Percentiles rank a stretch among this genome's conserved stretches.
These are phyloP conservation scores for Naganishia vaughanmartiniae DNA, from an alignment of 768 basidiomycete species.

Conservation along the genomic window DNA sequence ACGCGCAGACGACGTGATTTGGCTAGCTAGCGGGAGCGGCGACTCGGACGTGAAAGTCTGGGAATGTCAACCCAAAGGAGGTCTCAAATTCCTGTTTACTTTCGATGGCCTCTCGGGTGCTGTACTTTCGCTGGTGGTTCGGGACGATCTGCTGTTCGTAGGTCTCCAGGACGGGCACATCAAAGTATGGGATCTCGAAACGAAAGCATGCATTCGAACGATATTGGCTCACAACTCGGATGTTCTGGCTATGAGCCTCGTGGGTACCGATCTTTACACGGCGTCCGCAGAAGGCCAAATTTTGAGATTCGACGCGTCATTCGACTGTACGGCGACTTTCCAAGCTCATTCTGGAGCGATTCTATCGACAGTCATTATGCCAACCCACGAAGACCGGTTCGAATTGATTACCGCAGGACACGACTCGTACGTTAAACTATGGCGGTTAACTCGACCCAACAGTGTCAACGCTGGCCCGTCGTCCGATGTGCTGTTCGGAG, in stretches of 20 bases:
- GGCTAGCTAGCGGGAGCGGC: constrained; percentile 80
- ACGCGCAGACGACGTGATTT: constrained; percentile 48
- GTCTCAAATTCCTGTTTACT: constrained; percentile 36
- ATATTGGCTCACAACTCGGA: constrained; percentile 84
- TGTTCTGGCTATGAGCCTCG: constrained; percentile 72
- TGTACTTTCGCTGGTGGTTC: constrained; percentile 71
- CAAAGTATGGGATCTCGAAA: constrained; percentile 85
- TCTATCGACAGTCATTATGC: constrained; percentile 70
- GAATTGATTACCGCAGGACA: constrained; percentile 75
- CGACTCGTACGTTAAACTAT: constrained; percentile 78
- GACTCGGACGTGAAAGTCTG: constrained; percentile 76
- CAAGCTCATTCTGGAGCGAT: constrained; percentile 74
- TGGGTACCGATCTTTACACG: constrained; percentile 60
- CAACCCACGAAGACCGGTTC: constrained; percentile 47
- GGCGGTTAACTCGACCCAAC: constrained; percentile 23
- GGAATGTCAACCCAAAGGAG: constrained; percentile 41
- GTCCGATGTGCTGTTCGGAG: constrained; percentile 51
- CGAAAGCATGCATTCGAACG: constrained; percentile 76
- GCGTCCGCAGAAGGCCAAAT: constrained; percentile 63
- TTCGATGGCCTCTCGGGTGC: constrained; percentile 61
- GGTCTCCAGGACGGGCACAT: constrained; percentile 94
- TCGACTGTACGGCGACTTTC: constrained; percentile 82
- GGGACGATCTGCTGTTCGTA: constrained; percentile 79
- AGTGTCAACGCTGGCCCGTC: not conserved
- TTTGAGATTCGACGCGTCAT: constrained; percentile 79